These are phyloP conservation scores for Cucumis hystrix DNA, from an alignment of 306 rosid genomes.

Conservation along the genomic window DNA sequence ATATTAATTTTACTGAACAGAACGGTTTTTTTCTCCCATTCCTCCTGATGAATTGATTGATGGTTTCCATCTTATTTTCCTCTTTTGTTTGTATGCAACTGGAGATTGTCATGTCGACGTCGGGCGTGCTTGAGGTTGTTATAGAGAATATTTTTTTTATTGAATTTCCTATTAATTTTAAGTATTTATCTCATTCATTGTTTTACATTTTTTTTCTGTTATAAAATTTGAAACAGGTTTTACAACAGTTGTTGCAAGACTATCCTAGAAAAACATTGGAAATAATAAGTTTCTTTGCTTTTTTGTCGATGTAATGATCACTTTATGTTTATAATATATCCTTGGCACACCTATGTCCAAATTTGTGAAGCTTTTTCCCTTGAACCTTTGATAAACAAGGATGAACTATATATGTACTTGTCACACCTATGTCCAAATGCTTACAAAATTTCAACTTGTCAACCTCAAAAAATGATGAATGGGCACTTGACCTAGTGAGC, in stretches of 20 bases:
- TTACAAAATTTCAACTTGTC: neutral
- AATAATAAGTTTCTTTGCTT: slow-evolving; percentile 21
- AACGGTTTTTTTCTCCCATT: neutral
- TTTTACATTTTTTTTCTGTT: neutral
- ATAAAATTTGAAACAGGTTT: slow-evolving; percentile 34
- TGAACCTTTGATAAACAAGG: neutral
- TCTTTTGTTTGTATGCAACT: slow-evolving; percentile 31
- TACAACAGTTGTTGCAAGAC: slow-evolving; percentile 53
- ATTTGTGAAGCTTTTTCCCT: neutral
- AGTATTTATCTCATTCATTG: slow-evolving; percentile 11
- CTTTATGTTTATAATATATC: neutral
- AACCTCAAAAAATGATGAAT: neutral
- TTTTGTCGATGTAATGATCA: neutral
- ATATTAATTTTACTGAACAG: neutral
- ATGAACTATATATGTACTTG: neutral
- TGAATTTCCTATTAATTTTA: slow-evolving; percentile 2
- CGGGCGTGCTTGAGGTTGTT: slow-evolving; percentile 90
- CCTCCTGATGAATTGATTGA: neutral
- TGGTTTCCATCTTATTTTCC: slow-evolving; percentile 14
- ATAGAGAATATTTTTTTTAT: slow-evolving; percentile 5
- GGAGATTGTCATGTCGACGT: slow-evolving; percentile 79
- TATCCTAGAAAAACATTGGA: slow-evolving; percentile 57
- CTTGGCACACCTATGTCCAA: neutral
- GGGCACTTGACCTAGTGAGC: neutral
- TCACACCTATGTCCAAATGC: too few relatives aligned